These are phyloP conservation scores for Acacia acuminata DNA, from an alignment of 306 rosid genomes.

Conservation along the genomic window DNA sequence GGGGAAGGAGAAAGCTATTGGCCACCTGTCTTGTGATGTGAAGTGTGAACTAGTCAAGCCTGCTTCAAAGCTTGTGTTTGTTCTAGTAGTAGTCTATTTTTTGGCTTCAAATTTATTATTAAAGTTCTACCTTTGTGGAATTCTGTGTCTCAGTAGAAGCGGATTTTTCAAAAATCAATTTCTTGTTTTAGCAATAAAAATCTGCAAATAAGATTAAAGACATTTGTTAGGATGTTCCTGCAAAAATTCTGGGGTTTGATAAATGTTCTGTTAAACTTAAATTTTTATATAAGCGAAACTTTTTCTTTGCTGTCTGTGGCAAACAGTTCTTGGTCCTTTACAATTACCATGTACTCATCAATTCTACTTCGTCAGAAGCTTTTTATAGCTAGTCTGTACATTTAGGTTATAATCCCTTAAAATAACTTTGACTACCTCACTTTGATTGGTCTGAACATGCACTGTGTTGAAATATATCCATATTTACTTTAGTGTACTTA, in stretches of 20 bases:
- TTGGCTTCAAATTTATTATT: not conserved
- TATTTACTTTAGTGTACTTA: slow-evolving; percentile 26
- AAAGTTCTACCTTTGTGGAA: not conserved
- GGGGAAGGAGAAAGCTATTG: not conserved
- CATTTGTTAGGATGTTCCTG: not conserved
- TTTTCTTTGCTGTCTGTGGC: not conserved
- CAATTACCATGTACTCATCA: not conserved
- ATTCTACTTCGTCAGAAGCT: not conserved
- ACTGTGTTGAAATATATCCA: slow-evolving; percentile 3
- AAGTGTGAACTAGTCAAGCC: not conserved
- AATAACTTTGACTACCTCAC: not conserved
- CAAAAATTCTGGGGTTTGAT: not conserved
- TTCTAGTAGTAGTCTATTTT: not conserved
- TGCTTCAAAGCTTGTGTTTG: not conserved
- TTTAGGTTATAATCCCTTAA: not conserved
- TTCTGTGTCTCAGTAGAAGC: slow-evolving; percentile 6
- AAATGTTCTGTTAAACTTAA: not conserved
- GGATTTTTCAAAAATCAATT: not conserved
- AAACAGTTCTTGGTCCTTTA: not conserved
- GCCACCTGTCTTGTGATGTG: no score
- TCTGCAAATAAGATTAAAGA: not conserved
- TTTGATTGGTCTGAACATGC: not conserved
- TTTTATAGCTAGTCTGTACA: not conserved
- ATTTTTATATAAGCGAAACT: not conserved
- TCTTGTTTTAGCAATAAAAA: not conserved